A percentile compares a stretch with the other conserved stretches of the same genome.
phyloP scores from a whole-genome alignment of 1,284 basidiomycete species.

The Hypsizygus ulmarius region DNA sequence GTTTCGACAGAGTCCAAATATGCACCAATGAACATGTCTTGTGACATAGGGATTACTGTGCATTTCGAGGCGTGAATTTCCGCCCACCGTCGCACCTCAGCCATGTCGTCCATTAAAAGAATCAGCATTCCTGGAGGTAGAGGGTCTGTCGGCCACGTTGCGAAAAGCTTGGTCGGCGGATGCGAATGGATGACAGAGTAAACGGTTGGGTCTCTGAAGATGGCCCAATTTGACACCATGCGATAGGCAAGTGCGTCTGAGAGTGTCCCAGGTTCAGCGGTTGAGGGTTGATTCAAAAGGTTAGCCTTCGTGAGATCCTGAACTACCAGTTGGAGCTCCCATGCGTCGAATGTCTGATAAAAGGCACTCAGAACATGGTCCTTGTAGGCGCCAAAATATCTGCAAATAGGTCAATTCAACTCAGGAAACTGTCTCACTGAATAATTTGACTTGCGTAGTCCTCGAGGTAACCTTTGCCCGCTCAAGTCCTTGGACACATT shows the following conservation, averaged over 20 bases:
- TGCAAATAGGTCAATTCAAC: slow-evolving; percentile 24
- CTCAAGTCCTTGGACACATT: slow-evolving; percentile 67
- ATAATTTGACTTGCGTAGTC: slow-evolving; percentile 55
- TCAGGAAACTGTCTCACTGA: background rate
- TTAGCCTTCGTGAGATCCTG: slow-evolving; percentile 40
- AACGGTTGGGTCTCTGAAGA: slow-evolving; percentile 55
- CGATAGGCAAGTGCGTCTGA: slow-evolving; percentile 56
- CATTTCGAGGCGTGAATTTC: slow-evolving; percentile 40
- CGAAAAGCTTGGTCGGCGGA: slow-evolving; percentile 35
- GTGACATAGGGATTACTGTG: slow-evolving; percentile 44
- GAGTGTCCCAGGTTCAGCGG: slow-evolving; percentile 29
- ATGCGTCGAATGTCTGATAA: slow-evolving; percentile 62
- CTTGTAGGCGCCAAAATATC: slow-evolving; percentile 66
- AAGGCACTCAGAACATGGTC: slow-evolving; percentile 53
- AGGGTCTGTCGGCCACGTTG: slow-evolving; percentile 55
- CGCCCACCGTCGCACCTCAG: slow-evolving; percentile 59
- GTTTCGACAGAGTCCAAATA: slow-evolving; percentile 45
- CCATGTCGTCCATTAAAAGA: slow-evolving; percentile 51
- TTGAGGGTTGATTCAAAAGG: slow-evolving; percentile 24
- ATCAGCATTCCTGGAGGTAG: slow-evolving; percentile 60
- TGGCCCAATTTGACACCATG: slow-evolving; percentile 60
- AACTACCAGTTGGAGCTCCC: slow-evolving; percentile 57
- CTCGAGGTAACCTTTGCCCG: slow-evolving; percentile 60
- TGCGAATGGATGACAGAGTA: slow-evolving; percentile 42
- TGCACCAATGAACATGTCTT: slow-evolving; percentile 42